phyloP scores from a whole-genome alignment of 176 grass and related monocot genomes.

The Oryza australiensis region DNA sequence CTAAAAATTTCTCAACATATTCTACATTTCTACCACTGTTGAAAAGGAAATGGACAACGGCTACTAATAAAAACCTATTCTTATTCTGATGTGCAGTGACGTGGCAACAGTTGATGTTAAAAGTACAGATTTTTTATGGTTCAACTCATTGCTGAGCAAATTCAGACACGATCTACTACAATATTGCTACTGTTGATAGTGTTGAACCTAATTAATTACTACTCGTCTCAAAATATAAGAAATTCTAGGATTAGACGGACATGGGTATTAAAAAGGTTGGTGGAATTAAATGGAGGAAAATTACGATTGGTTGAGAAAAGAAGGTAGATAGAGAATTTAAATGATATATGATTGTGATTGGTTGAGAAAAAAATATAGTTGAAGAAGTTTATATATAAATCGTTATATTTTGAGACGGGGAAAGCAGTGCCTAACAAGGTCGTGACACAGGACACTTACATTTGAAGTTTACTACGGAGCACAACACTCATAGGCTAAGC shows the following conservation, averaged over 20 bases:
- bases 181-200: not conserved
- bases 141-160: not conserved
- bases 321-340: too few species aligned
- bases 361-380: too few species aligned
- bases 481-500: not conserved
- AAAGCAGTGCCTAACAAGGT: conserved; percentile 39
- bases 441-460: not conserved
- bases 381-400: too few species aligned
- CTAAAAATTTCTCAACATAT: not conserved
- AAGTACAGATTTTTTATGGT: not conserved
- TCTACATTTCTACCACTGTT: not conserved
- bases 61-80: not conserved
- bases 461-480: conserved; percentile 21
- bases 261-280: too few species aligned
- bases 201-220: not conserved
- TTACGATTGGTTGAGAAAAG: too few species aligned
- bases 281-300: too few species aligned
- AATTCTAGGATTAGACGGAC: too few species aligned
- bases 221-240: too few species aligned
- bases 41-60: not conserved
- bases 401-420: too few species aligned
- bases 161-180: not conserved
- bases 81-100: not conserved
- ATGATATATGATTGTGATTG: too few species aligned
- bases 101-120: not conserved